Percentiles rank a stretch among this genome's conserved stretches.
phyloP scores from a whole-genome alignment of 208 protist species.

The Trypanosoma caninum region DNA sequence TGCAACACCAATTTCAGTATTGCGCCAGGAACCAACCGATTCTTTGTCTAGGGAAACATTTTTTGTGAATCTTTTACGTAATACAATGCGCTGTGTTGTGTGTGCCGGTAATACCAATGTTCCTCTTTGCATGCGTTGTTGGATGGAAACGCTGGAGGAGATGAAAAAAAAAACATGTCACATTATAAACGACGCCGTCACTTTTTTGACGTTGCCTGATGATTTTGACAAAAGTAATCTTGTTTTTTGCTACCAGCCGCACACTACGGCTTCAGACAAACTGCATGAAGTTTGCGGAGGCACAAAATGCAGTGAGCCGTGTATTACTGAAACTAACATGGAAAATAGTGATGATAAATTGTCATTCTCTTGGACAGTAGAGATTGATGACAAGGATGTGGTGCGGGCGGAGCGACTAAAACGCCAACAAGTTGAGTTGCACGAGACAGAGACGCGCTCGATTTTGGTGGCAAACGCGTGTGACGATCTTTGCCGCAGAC shows the following conservation, averaged over 20 bases:
- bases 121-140: slow-evolving; percentile 19
- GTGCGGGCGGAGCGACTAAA: slow-evolving; percentile 9
- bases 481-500: neutral
- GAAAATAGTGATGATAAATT: too few species aligned
- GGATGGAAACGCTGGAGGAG: slow-evolving; percentile 10
- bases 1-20: neutral
- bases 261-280: neutral
- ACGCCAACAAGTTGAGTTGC: slow-evolving; percentile 8
- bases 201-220: neutral
- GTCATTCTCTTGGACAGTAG: too few species aligned
- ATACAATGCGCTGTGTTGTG: slow-evolving; percentile 18
- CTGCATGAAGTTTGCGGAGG: too few species aligned
- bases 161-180: neutral
- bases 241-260: slow-evolving; percentile 3
- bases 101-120: slow-evolving; percentile 10
- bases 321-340: too few species aligned
- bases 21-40: neutral
- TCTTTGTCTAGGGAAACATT: slow-evolving; percentile 3
- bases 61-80: slow-evolving; percentile 1
- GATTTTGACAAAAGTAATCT: neutral
- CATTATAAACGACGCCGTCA: slow-evolving; percentile 9
- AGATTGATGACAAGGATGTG: neutral
- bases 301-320: too few species aligned
- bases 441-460: slow-evolving; percentile 1
- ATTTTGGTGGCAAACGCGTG: neutral